Conservation (phyloP, 352 stramenopile genomes). For the Blastocystis sp. region DNA sequence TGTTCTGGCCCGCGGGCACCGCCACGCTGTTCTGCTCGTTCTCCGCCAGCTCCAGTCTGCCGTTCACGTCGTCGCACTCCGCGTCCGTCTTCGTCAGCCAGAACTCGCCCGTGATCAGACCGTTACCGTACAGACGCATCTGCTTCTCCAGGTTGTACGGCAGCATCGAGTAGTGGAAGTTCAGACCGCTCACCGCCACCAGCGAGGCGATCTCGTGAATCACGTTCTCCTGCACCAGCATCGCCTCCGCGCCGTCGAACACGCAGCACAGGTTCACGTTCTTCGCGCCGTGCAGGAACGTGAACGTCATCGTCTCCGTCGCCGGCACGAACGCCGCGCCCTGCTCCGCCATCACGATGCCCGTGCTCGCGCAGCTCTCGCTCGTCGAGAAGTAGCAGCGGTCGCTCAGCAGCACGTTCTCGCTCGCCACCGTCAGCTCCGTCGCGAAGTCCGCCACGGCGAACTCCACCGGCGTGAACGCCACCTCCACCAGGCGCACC, state of each 20-base stretch:
- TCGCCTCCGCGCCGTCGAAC: not conserved
- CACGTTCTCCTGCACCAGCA: constrained; percentile 44
- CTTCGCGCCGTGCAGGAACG: constrained; percentile 34
- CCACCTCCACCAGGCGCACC: constrained; percentile 27
- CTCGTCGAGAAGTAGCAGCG: constrained; percentile 36
- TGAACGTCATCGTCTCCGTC: not conserved
- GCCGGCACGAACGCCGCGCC: not conserved
- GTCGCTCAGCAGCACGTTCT: not conserved
- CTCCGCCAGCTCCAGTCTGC: constrained; percentile 18
- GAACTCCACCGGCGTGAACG: not conserved
- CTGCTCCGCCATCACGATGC: not conserved
- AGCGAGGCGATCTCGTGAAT: constrained; percentile 11
- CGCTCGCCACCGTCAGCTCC: not conserved
- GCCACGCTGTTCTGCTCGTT: not conserved
- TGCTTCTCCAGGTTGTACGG: constrained; percentile 69
- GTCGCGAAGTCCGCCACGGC: constrained; percentile 13
- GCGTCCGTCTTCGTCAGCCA: constrained; percentile 36
- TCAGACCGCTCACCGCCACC: constrained; percentile 13
- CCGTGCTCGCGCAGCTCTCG: not conserved
- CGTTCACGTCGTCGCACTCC: constrained; percentile 15
- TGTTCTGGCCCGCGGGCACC: not conserved
- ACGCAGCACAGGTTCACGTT: constrained; percentile 59
- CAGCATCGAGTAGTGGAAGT: constrained; percentile 63
- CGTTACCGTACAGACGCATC: constrained; percentile 64
- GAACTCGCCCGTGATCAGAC: constrained; percentile 58